Percentiles rank a stretch among this genome's conserved stretches.
These are phyloP conservation scores for Fusarium longipes DNA, from an alignment of 2,329 filamentous ascomycete genomes.

Conservation along the genomic window DNA sequence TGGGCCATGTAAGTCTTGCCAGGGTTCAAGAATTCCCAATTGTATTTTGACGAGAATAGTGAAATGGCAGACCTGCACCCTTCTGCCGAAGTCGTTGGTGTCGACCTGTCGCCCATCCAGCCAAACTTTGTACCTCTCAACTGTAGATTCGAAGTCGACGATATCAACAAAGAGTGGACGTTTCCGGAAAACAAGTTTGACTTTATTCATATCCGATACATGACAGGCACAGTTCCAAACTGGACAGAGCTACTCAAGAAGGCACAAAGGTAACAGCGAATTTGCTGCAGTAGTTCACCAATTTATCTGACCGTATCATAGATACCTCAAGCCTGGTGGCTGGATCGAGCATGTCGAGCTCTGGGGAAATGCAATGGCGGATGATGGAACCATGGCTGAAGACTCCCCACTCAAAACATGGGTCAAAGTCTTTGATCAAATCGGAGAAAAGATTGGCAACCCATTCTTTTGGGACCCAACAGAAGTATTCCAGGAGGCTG, in stretches of 20 bases:
- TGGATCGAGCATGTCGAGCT: slow-evolving; percentile 33
- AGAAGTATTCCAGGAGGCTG: slow-evolving; percentile 13
- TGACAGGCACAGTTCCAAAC: slow-evolving; percentile 26
- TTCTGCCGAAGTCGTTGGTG: slow-evolving; percentile 21
- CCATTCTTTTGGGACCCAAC: slow-evolving; percentile 26
- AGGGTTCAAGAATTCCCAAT: rapidly evolving
- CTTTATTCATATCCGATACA: slow-evolving; percentile 26
- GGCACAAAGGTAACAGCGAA: not conserved
- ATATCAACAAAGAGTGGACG: slow-evolving; percentile 29
- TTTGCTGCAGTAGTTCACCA: not conserved
- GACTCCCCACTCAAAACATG: slow-evolving; percentile 29
- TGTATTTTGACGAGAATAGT: not conserved
- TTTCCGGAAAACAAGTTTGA: slow-evolving; percentile 21
- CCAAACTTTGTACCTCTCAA: slow-evolving; percentile 18
- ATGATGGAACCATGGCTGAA: slow-evolving; percentile 28
- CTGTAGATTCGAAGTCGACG: slow-evolving; percentile 30
- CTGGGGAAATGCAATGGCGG: slow-evolving; percentile 21
- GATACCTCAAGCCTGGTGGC: slow-evolving; percentile 17
- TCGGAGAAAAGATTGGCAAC: slow-evolving; percentile 21
- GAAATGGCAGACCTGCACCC: slow-evolving; percentile 28
- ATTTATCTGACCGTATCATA: not conserved
- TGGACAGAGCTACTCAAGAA: slow-evolving; percentile 16
- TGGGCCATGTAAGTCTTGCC: slow-evolving; percentile 25
- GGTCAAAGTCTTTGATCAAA: slow-evolving; percentile 17
- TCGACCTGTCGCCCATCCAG: slow-evolving; percentile 28